These are phyloP conservation scores for Mycena galopus DNA, from an alignment of 768 basidiomycete genomes.

Conservation along the genomic window DNA sequence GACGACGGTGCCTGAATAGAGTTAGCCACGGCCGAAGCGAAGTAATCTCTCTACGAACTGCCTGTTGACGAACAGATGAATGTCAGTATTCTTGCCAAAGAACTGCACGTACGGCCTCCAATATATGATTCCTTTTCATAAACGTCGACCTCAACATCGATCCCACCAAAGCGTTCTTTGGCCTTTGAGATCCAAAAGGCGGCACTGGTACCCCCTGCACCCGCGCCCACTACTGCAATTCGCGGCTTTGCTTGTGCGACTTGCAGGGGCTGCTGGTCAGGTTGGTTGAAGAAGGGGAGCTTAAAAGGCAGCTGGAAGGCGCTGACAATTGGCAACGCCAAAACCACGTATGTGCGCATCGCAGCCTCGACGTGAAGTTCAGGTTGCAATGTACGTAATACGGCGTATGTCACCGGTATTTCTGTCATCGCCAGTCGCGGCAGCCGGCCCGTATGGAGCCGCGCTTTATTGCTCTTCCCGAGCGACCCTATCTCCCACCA, in stretches of 20 bases:
- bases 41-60: conserved; percentile 4
- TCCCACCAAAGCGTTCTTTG: conserved; percentile 69
- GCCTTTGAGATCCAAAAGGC: conserved; percentile 89
- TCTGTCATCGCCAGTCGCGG: neutral
- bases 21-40: neutral
- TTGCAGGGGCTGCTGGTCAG: conserved; percentile 41
- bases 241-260: conserved; percentile 54
- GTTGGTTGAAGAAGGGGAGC: conserved; percentile 64
- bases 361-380: neutral
- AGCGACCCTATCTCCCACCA: neutral
- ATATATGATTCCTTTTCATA: conserved; percentile 84
- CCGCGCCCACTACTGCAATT: conserved; percentile 92
- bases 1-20: conserved; percentile 10
- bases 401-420: too few relatives aligned
- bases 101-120: conserved; percentile 81
- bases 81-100: neutral
- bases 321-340: conserved; percentile 25
- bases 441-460: neutral
- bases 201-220: conserved; percentile 88
- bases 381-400: too few relatives aligned
- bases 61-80: neutral
- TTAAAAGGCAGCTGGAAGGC: conserved; percentile 65
- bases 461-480: neutral
- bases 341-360: conserved; percentile 8
- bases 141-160: conserved; percentile 85